These are phyloP conservation scores for Aureobasidium zeae DNA, from an alignment of 2,329 filamentous ascomycete species.

Conservation along the genomic window DNA sequence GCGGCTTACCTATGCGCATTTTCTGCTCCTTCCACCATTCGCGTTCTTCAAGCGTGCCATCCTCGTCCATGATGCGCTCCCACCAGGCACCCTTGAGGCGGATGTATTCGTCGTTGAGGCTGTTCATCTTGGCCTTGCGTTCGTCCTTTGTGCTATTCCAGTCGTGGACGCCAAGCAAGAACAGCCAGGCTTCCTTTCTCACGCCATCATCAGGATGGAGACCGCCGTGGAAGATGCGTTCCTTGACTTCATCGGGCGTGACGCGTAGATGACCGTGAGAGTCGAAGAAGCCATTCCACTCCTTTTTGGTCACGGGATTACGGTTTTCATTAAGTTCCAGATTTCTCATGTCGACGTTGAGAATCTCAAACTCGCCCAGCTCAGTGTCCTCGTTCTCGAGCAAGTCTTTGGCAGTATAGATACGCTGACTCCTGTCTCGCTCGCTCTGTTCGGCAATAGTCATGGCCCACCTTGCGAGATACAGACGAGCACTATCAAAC, in stretches of 20 bases:
- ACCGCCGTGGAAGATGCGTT: slow-evolving; percentile 93
- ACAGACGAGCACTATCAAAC: slow-evolving; percentile 91
- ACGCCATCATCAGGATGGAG: slow-evolving; percentile 83
- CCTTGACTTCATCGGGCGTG: slow-evolving; percentile 87
- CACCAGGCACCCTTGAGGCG: slow-evolving; percentile 92
- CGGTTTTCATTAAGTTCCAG: slow-evolving; percentile 68
- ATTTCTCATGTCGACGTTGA: slow-evolving; percentile 59
- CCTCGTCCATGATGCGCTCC: slow-evolving; percentile 80
- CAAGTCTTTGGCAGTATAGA: slow-evolving; percentile 89
- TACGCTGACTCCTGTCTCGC: slow-evolving; percentile 69
- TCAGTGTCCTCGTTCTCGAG: slow-evolving; percentile 90
- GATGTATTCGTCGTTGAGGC: slow-evolving; percentile 84
- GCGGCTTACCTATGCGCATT: slow-evolving; percentile 71
- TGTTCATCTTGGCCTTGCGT: slow-evolving; percentile 71
- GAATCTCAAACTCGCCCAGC: slow-evolving; percentile 89
- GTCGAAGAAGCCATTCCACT: slow-evolving; percentile 92
- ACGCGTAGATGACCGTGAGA: slow-evolving; percentile 61
- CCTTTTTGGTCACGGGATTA: slow-evolving; percentile 66
- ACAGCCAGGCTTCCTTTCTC: slow-evolving; percentile 93
- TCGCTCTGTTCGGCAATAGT: slow-evolving; percentile 96
- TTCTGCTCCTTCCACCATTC: slow-evolving; percentile 98
- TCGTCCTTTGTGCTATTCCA: slow-evolving; percentile 90
- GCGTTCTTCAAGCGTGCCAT: slow-evolving; percentile 67
- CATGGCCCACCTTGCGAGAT: slow-evolving; percentile 96
- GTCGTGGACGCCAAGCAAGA: slow-evolving; percentile 79